A percentile compares a stretch with the other conserved stretches of the same genome.
phyloP scores from a whole-genome alignment of 2,329 filamentous ascomycete genomes.

The Talaromyces albobiverticillius region DNA sequence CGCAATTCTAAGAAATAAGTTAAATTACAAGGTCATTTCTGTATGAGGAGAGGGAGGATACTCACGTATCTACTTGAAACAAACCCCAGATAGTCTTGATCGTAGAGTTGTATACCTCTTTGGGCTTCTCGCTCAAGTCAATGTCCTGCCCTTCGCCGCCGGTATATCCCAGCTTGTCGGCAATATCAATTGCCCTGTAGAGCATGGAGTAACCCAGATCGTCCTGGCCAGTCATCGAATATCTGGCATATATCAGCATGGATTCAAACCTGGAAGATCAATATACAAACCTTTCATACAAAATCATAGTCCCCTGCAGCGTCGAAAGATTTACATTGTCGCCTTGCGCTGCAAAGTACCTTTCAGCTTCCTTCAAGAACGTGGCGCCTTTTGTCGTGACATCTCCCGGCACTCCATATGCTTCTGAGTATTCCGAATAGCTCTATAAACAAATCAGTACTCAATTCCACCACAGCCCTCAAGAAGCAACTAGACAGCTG shows the following conservation, averaged over 20 bases:
- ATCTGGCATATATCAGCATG: no score
- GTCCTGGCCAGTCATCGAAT: constrained; percentile 34
- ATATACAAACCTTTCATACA: constrained; percentile 32
- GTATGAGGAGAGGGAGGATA: no score
- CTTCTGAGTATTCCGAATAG: constrained; percentile 38
- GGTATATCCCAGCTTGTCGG: constrained; percentile 31
- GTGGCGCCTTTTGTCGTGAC: constrained; percentile 34
- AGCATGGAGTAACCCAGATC: constrained; percentile 38
- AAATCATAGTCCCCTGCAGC: constrained; percentile 33
- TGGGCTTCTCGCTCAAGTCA: constrained; percentile 22
- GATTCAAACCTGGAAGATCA: neutral
- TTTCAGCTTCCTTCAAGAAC: constrained; percentile 37
- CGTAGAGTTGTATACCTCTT: constrained; percentile 31
- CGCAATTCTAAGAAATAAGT: constrained; percentile 24
- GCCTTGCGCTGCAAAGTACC: constrained; percentile 22
- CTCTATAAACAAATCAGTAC: constrained; percentile 22
- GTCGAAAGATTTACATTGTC: constrained; percentile 26
- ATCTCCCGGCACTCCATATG: constrained; percentile 35
- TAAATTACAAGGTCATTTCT: neutral
- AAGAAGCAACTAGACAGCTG: no score
- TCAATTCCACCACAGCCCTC: neutral
- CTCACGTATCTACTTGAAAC: constrained; percentile 39
- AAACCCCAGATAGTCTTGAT: constrained; percentile 36
- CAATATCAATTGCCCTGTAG: constrained; percentile 34
- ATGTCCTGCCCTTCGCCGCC: constrained; percentile 24